phyloP scores from a whole-genome alignment of 2,329 filamentous ascomycete genomes.

The Pseudogymnoascus verrucosus region DNA sequence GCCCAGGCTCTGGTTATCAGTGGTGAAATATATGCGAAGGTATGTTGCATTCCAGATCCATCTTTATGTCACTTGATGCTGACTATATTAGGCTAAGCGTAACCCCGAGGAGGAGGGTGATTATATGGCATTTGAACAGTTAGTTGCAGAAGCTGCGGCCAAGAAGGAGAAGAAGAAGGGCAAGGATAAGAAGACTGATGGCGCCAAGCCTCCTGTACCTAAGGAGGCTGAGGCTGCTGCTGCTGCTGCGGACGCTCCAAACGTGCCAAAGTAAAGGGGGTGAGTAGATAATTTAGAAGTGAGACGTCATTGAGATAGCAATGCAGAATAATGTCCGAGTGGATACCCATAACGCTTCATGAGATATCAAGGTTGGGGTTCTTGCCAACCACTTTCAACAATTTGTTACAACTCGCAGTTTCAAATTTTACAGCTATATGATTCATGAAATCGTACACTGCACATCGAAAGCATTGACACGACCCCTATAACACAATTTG shows the following conservation, averaged over 20 bases:
- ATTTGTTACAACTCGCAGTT: not conserved
- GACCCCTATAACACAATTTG: not conserved
- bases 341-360: not conserved
- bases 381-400: not conserved
- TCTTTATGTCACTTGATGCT: not conserved
- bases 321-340: slow-evolving; percentile 4
- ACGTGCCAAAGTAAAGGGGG: slow-evolving; percentile 28
- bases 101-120: slow-evolving; percentile 95
- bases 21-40: slow-evolving; percentile 83
- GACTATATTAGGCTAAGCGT: slow-evolving; percentile 59
- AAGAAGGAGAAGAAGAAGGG: slow-evolving; percentile 78
- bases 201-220: slow-evolving; percentile 15
- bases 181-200: slow-evolving; percentile 34
- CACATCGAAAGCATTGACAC: not conserved
- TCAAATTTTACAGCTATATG: not conserved
- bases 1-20: slow-evolving; percentile 84
- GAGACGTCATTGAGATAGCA: slow-evolving; percentile 6
- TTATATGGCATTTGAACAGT: slow-evolving; percentile 96
- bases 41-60: slow-evolving; percentile 34
- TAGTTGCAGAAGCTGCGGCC: slow-evolving; percentile 90
- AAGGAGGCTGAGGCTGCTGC: slow-evolving; percentile 21
- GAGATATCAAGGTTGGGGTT: not conserved
- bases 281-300: slow-evolving; percentile 1
- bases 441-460: not conserved
- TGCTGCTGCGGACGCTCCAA: slow-evolving; percentile 31